Evolutionary conservation across 768 basidiomycete genomes (phyloP).

Genomic region (Cyathus striatus): DNA sequence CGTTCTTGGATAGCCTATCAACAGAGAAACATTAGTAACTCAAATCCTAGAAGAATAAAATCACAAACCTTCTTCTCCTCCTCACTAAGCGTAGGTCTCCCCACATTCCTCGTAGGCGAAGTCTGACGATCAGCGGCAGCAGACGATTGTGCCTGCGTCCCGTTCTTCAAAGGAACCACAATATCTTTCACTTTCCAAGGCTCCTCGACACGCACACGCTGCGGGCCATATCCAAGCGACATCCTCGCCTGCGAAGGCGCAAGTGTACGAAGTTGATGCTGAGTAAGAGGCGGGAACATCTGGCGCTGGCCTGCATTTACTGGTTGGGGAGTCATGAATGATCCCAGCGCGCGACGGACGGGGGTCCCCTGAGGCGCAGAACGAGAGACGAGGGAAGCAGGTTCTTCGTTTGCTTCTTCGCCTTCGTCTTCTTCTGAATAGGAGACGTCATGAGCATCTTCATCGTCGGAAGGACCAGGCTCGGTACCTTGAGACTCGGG

Average conservation of each 20-base stretch:
- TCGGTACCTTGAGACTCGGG: too few species aligned
- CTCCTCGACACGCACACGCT: conserved; percentile 41
- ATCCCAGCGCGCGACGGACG: conserved; percentile 23
- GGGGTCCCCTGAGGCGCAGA: conserved; percentile 19
- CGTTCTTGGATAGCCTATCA: conserved; percentile 57
- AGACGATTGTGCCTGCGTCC: conserved; percentile 4
- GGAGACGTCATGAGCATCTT: not conserved
- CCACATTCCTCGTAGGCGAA: conserved; percentile 13
- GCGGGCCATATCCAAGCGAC: conserved; percentile 44
- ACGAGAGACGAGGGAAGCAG: conserved; percentile 9
- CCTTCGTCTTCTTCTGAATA: conserved; percentile 9
- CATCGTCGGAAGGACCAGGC: too few species aligned
- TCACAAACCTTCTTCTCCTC: conserved; percentile 41
- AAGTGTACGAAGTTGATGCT: conserved; percentile 8
- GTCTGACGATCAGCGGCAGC: not conserved
- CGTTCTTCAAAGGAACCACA: conserved; percentile 30
- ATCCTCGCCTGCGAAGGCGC: conserved; percentile 16
- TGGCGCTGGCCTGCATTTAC: too few species aligned
- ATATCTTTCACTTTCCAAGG: conserved; percentile 57
- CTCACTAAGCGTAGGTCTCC: conserved; percentile 26
- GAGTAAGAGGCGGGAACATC: conserved; percentile 2
- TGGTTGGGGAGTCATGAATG: conserved; percentile 60
- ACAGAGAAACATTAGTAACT: not conserved
- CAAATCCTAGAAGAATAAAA: too few species aligned
- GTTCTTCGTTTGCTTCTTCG: conserved; percentile 9